A percentile compares a stretch with the other conserved stretches of the same genome.
Conservation (phyloP, 2,329 filamentous ascomycete genomes). For the Apiospora phragmitis region DNA sequence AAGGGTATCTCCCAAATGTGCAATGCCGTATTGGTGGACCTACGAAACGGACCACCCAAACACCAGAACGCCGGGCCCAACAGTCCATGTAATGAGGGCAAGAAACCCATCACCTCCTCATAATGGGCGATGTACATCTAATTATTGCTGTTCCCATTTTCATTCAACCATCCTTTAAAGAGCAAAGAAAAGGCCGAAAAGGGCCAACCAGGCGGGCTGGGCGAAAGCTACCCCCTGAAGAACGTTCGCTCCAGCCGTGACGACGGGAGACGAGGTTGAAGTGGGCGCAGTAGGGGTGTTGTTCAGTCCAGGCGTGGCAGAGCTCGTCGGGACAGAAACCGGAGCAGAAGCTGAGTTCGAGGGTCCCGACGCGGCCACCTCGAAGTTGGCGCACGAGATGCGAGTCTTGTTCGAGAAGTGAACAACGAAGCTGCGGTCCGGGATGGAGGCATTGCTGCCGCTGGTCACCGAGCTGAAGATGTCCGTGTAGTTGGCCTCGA, state of each 20-base stretch:
- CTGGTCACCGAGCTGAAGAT: conserved; percentile 55
- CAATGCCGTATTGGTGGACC: neutral
- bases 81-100: neutral
- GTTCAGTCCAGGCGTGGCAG: neutral
- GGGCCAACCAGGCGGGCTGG: neutral
- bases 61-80: neutral
- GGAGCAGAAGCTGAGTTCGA: neutral
- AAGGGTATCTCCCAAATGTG: neutral
- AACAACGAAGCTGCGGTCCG: conserved; percentile 64
- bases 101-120: neutral
- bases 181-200: neutral
- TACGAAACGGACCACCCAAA: neutral
- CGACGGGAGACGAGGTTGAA: neutral
- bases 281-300: neutral
- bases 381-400: conserved; percentile 65
- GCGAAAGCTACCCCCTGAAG: neutral
- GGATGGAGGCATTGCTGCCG: conserved; percentile 58
- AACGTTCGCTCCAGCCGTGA: conserved; percentile 3
- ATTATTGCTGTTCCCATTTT: neutral
- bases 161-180: neutral
- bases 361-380: neutral
- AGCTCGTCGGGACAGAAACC: neutral
- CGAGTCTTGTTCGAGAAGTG: conserved; percentile 66
- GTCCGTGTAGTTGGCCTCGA: conserved; percentile 53
- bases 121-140: neutral